Percentiles rank a stretch among this genome's conserved stretches.
Evolutionary conservation across 73 alveolate species (phyloP).

Genomic region (Paramecium caudatum): DNA sequence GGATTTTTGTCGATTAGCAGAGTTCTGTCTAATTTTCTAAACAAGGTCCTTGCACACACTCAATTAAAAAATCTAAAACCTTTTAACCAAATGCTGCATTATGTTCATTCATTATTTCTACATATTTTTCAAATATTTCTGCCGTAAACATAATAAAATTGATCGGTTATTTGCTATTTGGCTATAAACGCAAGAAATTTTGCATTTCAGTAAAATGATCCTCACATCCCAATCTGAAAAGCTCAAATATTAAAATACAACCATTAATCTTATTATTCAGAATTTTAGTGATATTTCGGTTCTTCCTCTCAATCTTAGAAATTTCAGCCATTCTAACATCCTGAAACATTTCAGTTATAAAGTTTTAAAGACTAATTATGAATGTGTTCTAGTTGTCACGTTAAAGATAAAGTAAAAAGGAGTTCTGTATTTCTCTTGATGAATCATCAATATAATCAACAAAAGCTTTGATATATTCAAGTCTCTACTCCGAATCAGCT

Average conservation of each 20-base stretch:
- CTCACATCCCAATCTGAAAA: slow-evolving; percentile 71
- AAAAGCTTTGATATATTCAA: slow-evolving; percentile 71
- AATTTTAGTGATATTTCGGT: slow-evolving; percentile 8
- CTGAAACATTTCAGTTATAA: slow-evolving; percentile 39
- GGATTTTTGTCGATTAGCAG: slow-evolving; percentile 64
- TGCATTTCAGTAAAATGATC: slow-evolving; percentile 72
- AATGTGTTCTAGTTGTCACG: slow-evolving; percentile 57
- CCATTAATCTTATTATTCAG: slow-evolving; percentile 50
- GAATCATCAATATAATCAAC: slow-evolving; percentile 73
- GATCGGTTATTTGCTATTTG: slow-evolving; percentile 51
- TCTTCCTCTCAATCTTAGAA: slow-evolving; percentile 59
- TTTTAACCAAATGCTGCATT: slow-evolving; percentile 68
- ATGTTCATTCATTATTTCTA: slow-evolving; percentile 71
- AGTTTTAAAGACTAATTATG: slow-evolving; percentile 44
- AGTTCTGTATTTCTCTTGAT: slow-evolving; percentile 61
- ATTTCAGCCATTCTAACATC: slow-evolving; percentile 64
- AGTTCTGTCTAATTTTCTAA: slow-evolving; percentile 57
- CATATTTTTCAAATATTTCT: slow-evolving; percentile 74
- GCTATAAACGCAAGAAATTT: slow-evolving; percentile 63
- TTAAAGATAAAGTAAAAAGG: slow-evolving; percentile 61
- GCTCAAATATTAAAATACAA: slow-evolving; percentile 65
- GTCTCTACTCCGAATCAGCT: slow-evolving; percentile 52
- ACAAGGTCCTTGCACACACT: slow-evolving; percentile 75
- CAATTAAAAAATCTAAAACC: slow-evolving; percentile 66
- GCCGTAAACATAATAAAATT: slow-evolving; percentile 68